Evolutionary conservation across 768 basidiomycete genomes (phyloP).

Genomic region (Lactarius evosmus): DNA sequence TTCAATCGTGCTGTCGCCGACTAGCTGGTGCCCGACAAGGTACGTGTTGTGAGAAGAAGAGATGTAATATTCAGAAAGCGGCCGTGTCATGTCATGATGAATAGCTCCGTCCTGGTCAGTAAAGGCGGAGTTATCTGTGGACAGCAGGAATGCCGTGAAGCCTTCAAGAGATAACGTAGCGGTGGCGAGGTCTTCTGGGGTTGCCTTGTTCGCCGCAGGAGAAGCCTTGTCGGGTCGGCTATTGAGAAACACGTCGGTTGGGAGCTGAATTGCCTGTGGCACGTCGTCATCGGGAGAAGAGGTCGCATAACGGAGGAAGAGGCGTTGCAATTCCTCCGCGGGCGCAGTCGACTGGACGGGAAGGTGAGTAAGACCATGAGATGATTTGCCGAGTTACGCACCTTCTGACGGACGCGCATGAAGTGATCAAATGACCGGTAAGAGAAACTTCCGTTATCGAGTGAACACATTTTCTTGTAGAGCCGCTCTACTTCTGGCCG

Average conservation of each 20-base stretch:
- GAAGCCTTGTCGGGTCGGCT: conserved; percentile 8
- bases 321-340: conserved; percentile 33
- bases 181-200: conserved; percentile 13
- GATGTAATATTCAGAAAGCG: conserved; percentile 84
- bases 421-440: conserved; percentile 47
- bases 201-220: conserved; percentile 14
- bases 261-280: conserved; percentile 28
- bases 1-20: conserved; percentile 87
- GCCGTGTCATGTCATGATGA: conserved; percentile 84
- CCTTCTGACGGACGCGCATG: conserved; percentile 52
- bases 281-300: conserved; percentile 15
- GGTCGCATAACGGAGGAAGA: conserved; percentile 42
- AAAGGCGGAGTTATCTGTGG: conserved; percentile 68
- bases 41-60: conserved; percentile 94
- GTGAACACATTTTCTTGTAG: conserved; percentile 43
- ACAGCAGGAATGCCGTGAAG: conserved; percentile 78
- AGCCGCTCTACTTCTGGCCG: conserved; percentile 77
- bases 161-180: conserved; percentile 48
- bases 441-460: conserved; percentile 37
- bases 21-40: conserved; percentile 79
- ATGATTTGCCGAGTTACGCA: conserved; percentile 37
- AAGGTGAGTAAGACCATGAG: conserved; percentile 27
- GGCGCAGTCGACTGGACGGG: conserved; percentile 34
- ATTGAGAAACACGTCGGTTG: conserved; percentile 32
- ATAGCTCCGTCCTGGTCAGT: conserved; percentile 50